Base-by-base conservation (phyloP, 78 protist species). In the Trichosphaerium sp. region DNA sequence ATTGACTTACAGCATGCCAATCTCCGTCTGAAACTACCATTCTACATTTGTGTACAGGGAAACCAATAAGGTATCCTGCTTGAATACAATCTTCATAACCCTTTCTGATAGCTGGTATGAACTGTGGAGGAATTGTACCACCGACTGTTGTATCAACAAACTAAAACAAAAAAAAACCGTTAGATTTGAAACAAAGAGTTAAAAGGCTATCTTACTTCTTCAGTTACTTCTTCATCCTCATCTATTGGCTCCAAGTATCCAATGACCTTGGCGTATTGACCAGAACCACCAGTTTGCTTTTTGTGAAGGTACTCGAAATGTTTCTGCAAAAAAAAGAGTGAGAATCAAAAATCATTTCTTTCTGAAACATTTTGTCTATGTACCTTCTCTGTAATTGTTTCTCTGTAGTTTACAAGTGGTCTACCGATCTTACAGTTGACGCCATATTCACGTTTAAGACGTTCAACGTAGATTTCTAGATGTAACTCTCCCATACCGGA, bases 401-500 rank as follows among this genome's bases (percentile, higher is more conserved):
- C 70, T 54, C 64, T 74, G 84, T 57, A 87, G 12, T 74, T 49
- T 23, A 92, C 96, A 62, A 59, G 32, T 29, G 98, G 98, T 44
- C 52, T 60, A 38, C 91, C 93, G n/a, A 63, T 61, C 15, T 49
- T 29, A 15, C 44, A 29, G 2, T 77, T 78, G 23, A 78, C 67
- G 55, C 43, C 43, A 70, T 80, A 88, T 69, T 92, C 97, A 39
- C 96, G 69, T 31, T 58, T 42, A 48, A 90, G 60, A 37, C 96
- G 75, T 65, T 94, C 94, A 11, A 77, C 49, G 67, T 90, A 91
- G 43, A 95, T 89, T 43, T 92, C 89, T 11, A 95, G 61, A 74
- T 94, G 98, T 14, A 94, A 80, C 72, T 94, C 98, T 51, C 98
- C 98, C 98, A 94, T 94, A 42, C 98, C 98, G 3, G 71, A 39